Percentiles rank a stretch among this genome's conserved stretches.
phyloP scores from a whole-genome alignment of 2,329 filamentous ascomycete species.

The Beauveria caledonica region DNA sequence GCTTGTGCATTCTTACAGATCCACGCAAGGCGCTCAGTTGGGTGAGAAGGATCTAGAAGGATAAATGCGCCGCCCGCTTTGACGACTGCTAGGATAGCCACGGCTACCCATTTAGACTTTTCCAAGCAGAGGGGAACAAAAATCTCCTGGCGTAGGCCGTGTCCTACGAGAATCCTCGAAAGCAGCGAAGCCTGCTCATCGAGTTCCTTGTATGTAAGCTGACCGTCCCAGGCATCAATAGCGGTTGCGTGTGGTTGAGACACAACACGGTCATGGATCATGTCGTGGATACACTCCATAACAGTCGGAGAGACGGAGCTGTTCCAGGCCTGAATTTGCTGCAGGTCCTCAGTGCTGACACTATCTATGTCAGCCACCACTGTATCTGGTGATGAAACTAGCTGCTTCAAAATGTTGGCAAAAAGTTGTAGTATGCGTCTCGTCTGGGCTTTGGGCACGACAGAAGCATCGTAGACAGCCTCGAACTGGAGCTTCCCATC shows the following conservation, averaged over 20 bases:
- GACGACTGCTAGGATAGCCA: slow-evolving; percentile 20
- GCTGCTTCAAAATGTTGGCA: neutral
- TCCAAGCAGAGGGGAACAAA: slow-evolving; percentile 22
- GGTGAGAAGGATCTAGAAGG: slow-evolving; percentile 28
- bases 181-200: neutral
- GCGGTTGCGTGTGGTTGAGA: slow-evolving; percentile 18
- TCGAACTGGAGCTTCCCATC: neutral
- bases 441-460: neutral
- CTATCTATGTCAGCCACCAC: neutral
- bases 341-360: neutral
- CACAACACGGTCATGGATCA: neutral
- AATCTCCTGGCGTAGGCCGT: slow-evolving; percentile 21
- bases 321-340: neutral
- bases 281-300: neutral
- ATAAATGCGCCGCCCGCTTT: slow-evolving; percentile 43
- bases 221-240: slow-evolving; percentile 39
- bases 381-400: neutral
- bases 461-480: neutral
- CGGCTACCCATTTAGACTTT: slow-evolving; percentile 22
- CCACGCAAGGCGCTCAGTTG: neutral
- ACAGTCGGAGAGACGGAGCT: neutral
- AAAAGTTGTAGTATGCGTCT: neutral
- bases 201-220: slow-evolving; percentile 28
- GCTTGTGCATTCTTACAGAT: neutral
- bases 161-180: neutral